Conservation (phyloP, 225 moss, liverwort and hornwort genomes). For the Polytrichum commune region DNA sequence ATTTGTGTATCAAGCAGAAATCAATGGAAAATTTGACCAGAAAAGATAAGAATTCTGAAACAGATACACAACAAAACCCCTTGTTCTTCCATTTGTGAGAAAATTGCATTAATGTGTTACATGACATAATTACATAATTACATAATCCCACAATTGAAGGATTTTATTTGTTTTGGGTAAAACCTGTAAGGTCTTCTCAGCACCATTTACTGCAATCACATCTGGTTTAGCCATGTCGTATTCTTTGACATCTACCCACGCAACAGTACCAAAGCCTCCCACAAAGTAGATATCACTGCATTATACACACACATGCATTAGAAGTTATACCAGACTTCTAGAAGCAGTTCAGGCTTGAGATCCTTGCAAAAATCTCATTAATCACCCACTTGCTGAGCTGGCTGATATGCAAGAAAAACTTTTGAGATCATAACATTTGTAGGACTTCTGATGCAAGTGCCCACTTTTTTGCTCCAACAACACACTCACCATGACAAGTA, state of each 20-base stretch:
- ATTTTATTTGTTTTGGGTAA: not conserved
- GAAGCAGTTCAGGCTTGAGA: too few species aligned
- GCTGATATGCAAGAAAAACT: too few species aligned
- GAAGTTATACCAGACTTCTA: too few species aligned
- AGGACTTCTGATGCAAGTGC: too few species aligned
- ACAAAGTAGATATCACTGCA: slow-evolving; percentile 97
- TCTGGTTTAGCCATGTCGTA: slow-evolving; percentile 85
- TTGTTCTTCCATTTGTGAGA: not conserved
- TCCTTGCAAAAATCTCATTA: too few species aligned
- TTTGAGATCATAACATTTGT: too few species aligned
- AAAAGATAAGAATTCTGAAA: not conserved
- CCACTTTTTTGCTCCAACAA: too few species aligned
- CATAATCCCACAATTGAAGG: not conserved
- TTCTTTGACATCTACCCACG: slow-evolving; percentile 97
- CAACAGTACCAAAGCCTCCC: slow-evolving; percentile 96
- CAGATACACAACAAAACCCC: not conserved
- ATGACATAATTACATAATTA: too few species aligned
- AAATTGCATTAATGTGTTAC: too few species aligned
- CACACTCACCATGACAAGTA: too few species aligned
- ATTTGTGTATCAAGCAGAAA: not conserved
- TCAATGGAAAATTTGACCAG: not conserved
- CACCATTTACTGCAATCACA: slow-evolving; percentile 79
- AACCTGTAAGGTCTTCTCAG: slow-evolving; percentile 89
- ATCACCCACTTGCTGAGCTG: too few species aligned
- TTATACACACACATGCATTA: not conserved